A percentile compares a stretch with the other conserved stretches of the same genome.
Conservation (phyloP, 495 filamentous ascomycete genomes). For the Penicillium dipodomyicola region DNA sequence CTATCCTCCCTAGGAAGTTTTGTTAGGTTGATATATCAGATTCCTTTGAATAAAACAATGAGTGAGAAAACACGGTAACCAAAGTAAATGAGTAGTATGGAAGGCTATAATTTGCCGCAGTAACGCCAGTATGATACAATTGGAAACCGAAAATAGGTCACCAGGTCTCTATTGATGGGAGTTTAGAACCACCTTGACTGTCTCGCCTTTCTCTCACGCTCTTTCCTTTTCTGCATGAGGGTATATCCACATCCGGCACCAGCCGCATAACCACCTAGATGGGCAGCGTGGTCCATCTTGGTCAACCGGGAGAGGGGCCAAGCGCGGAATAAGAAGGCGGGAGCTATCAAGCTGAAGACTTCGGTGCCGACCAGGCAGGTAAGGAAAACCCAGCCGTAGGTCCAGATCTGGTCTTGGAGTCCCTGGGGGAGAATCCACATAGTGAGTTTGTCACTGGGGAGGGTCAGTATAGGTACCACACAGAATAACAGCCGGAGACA, state of each 20-base stretch:
- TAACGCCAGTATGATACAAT: slow-evolving; percentile 10
- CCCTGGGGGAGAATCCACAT: slow-evolving; percentile 43
- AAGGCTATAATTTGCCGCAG: not conserved
- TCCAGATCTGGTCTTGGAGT: slow-evolving; percentile 34
- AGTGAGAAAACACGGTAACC: not conserved
- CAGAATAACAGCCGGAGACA: not conserved
- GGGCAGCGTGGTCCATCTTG: slow-evolving; percentile 65
- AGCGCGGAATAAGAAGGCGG: slow-evolving; percentile 22
- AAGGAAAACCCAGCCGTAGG: slow-evolving; percentile 38
- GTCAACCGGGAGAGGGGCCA: slow-evolving; percentile 27
- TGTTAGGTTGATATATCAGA: not conserved
- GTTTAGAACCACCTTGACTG: slow-evolving; percentile 20
- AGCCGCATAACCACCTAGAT: slow-evolving; percentile 63
- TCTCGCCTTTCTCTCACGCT: slow-evolving; percentile 19
- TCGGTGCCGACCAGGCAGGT: slow-evolving; percentile 40
- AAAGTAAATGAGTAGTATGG: not conserved
- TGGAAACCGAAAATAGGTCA: too few species aligned
- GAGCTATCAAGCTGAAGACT: slow-evolving; percentile 33
- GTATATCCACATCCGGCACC: slow-evolving; percentile 44
- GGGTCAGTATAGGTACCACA: slow-evolving; percentile 3
- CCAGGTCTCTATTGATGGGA: not conserved
- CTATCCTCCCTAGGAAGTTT: not conserved
- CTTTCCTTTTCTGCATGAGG: slow-evolving; percentile 23
- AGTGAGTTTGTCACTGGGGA: slow-evolving; percentile 40
- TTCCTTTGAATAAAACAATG: not conserved